Evolutionary conservation across 805 yeast species (phyloP).

Genomic region (Ogataea ramenticola): DNA sequence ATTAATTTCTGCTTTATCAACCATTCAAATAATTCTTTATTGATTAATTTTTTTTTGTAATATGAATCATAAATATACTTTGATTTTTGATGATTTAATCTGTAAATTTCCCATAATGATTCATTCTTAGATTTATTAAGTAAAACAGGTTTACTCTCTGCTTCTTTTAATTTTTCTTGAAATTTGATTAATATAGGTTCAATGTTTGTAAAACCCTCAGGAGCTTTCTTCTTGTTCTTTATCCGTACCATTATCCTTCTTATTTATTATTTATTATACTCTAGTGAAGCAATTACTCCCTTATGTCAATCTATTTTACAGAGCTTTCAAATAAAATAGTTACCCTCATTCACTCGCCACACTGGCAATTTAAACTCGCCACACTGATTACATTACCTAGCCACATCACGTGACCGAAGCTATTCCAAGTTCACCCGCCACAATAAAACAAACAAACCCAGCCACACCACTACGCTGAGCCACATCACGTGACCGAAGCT

Average conservation of each 20-base stretch:
- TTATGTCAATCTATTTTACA: too few relatives aligned
- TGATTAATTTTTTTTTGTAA: slow-evolving; percentile 62
- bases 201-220: slow-evolving; percentile 66
- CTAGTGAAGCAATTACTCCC: too few relatives aligned
- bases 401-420: too few relatives aligned
- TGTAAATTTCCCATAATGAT: slow-evolving; percentile 62
- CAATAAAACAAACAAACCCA: neutral
- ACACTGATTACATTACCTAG: too few relatives aligned
- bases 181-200: slow-evolving; percentile 60
- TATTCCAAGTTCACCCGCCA: too few relatives aligned
- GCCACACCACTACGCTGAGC: neutral
- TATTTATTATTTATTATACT: too few relatives aligned
- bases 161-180: slow-evolving; percentile 48
- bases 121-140: slow-evolving; percentile 45
- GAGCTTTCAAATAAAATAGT: too few relatives aligned
- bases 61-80: slow-evolving; percentile 69
- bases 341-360: too few relatives aligned
- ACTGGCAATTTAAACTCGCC: too few relatives aligned
- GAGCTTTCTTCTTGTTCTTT: slow-evolving; percentile 32
- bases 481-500: too few relatives aligned
- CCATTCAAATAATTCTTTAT: slow-evolving; percentile 66
- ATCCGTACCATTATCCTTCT: neutral
- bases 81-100: slow-evolving; percentile 67
- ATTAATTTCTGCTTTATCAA: slow-evolving; percentile 57
- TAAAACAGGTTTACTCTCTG: slow-evolving; percentile 32